Conservation (phyloP, 2,329 filamentous ascomycete species). For the Lecanicillium sp. region DNA sequence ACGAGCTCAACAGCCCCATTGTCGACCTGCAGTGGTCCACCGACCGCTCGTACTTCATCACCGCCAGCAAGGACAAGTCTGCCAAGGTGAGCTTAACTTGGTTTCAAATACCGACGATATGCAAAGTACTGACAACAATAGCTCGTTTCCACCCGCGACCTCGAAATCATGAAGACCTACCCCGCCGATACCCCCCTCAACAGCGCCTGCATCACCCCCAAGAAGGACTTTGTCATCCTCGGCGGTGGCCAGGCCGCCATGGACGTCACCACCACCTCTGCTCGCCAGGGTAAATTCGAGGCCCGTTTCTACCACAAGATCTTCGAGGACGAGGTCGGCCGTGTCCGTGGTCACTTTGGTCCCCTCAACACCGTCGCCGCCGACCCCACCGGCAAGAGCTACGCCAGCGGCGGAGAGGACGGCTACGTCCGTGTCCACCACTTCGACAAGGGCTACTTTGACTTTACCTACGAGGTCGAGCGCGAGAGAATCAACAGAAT, state of each 20-base stretch:
- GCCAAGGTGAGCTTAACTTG: constrained; percentile 49
- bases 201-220: constrained; percentile 86
- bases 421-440: constrained; percentile 97
- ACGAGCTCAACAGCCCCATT: constrained; percentile 77
- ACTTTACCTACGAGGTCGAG: constrained; percentile 98
- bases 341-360: constrained; percentile 95
- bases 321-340: constrained; percentile 96
- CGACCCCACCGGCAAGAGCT: constrained; percentile 84
- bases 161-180: constrained; percentile 91
- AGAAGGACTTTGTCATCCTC: constrained; percentile 97
- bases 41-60: constrained; percentile 97
- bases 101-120: constrained; percentile 20
- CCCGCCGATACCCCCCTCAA: constrained; percentile 90
- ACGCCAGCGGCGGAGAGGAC: constrained; percentile 94
- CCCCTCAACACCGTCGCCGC: constrained; percentile 94
- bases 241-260: constrained; percentile 97
- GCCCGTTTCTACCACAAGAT: constrained; percentile 99
- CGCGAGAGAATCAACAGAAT: constrained; percentile 59
- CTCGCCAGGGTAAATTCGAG: constrained; percentile 97
- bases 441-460: constrained; percentile 98
- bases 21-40: constrained; percentile 92
- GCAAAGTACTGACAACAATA: constrained; percentile 24
- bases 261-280: constrained; percentile 93
- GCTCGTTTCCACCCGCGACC: constrained; percentile 79
- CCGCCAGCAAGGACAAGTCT: constrained; percentile 94